Evolutionary conservation across 768 basidiomycete genomes (phyloP).

Genomic region (Kondoa subrosea): DNA sequence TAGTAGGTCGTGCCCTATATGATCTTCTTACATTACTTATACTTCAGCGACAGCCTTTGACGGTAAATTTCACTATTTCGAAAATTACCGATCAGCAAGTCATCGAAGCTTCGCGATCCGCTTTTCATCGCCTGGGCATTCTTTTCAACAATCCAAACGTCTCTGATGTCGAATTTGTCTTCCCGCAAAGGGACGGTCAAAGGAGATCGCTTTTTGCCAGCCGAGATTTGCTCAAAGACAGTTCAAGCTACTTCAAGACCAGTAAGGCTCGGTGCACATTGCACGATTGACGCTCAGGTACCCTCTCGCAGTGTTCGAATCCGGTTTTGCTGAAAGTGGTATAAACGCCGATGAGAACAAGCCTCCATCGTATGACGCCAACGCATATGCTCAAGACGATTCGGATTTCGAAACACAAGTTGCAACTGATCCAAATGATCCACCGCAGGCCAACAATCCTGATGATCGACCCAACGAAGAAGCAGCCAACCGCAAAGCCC

Average conservation of each 20-base stretch:
- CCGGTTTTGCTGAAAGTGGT: not conserved
- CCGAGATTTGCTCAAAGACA: too few species aligned
- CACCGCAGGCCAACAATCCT: too few species aligned
- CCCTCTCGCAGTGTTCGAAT: not conserved
- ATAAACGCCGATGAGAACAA: not conserved
- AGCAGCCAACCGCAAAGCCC: too few species aligned
- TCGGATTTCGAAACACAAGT: not conserved
- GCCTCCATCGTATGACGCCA: not conserved
- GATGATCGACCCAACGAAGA: too few species aligned
- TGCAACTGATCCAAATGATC: not conserved
- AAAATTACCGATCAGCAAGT: too few species aligned
- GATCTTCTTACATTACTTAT: too few species aligned
- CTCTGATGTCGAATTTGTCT: not conserved
- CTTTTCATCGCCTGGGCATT: not conserved
- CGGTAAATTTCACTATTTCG: too few species aligned
- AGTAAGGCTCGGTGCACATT: not conserved
- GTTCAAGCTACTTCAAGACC: not conserved
- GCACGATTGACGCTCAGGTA: not conserved
- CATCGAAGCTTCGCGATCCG: not conserved
- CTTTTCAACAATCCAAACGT: not conserved
- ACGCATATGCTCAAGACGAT: not conserved
- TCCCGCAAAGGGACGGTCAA: not conserved
- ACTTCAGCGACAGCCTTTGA: too few species aligned
- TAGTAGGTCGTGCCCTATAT: too few species aligned
- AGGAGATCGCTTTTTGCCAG: not conserved